Evolutionary conservation across 139 green algal species (phyloP).

Genomic region (Haematococcus sp.): DNA sequence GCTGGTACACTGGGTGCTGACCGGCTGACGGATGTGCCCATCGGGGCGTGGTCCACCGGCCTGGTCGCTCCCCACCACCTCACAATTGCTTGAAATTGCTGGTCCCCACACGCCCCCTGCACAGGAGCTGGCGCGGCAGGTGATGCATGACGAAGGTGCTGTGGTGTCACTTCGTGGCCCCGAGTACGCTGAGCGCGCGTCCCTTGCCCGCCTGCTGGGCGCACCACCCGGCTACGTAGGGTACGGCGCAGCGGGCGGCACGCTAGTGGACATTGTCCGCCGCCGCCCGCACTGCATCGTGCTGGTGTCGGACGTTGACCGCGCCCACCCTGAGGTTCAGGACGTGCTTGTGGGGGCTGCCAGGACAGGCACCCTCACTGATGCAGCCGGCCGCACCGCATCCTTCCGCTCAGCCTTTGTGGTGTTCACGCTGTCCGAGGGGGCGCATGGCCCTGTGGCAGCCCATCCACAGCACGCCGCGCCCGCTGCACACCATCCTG

Average conservation of each 20-base stretch:
- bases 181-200: slow-evolving; percentile 71
- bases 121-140: slow-evolving; percentile 4
- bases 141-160: neutral
- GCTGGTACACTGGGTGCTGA: too few species aligned
- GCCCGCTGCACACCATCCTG: too few species aligned
- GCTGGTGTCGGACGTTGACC: slow-evolving; percentile 39
- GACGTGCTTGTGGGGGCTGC: slow-evolving; percentile 29
- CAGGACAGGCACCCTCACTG: slow-evolving; percentile 29
- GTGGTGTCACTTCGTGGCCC: slow-evolving; percentile 2
- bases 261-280: slow-evolving; percentile 42
- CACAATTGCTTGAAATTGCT: too few species aligned
- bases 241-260: slow-evolving; percentile 23
- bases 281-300: slow-evolving; percentile 37
- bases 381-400: slow-evolving; percentile 32
- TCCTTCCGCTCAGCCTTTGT: slow-evolving; percentile 33
- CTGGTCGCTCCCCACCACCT: too few species aligned
- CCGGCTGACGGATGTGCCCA: too few species aligned
- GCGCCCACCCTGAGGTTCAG: slow-evolving; percentile 41
- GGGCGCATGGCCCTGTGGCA: too few species aligned
- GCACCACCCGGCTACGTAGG: slow-evolving; percentile 64
- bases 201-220: slow-evolving; percentile 74
- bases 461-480: too few species aligned
- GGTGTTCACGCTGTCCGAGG: slow-evolving; percentile 26
- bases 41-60: too few species aligned
- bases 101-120: neutral